Evolutionary conservation across 1,139 yeast species (phyloP).

Genomic region (Suhomyces bribrorum): DNA sequence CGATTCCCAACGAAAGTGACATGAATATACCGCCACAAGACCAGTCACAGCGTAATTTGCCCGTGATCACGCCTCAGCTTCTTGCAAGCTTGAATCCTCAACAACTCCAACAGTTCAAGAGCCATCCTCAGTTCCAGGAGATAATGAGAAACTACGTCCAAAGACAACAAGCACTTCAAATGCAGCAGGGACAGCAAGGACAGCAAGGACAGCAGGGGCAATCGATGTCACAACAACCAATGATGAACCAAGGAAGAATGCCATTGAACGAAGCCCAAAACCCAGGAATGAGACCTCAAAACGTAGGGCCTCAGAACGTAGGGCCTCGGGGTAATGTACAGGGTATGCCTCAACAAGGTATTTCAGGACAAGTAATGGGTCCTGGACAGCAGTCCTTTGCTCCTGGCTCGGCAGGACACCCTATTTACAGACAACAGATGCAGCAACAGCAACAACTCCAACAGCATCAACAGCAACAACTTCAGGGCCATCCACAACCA

Average conservation of each 20-base stretch:
- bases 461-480: slow-evolving; percentile 16
- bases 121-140: slow-evolving; percentile 49
- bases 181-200: slow-evolving; percentile 31
- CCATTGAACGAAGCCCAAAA: background rate
- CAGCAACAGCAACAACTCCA: slow-evolving; percentile 20
- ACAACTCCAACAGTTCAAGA: slow-evolving; percentile 50
- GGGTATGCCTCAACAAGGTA: slow-evolving; percentile 5
- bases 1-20: slow-evolving; percentile 8
- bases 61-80: slow-evolving; percentile 42
- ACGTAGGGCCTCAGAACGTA: slow-evolving; percentile 1
- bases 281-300: slow-evolving; percentile 1
- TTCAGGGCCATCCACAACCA: slow-evolving; percentile 16
- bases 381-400: background rate
- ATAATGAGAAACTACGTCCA: slow-evolving; percentile 41
- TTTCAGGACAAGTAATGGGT: background rate
- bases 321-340: background rate
- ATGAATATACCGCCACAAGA: slow-evolving; percentile 10
- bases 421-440: slow-evolving; percentile 12
- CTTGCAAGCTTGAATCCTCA: slow-evolving; percentile 46
- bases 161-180: slow-evolving; percentile 39
- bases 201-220: slow-evolving; percentile 4
- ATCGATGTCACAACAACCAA: slow-evolving; percentile 3
- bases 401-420: slow-evolving; percentile 7
- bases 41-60: slow-evolving; percentile 16
- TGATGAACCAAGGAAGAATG: slow-evolving; percentile 1